Conservation (phyloP, 257 asterid species). For the Salvia hispanica region DNA sequence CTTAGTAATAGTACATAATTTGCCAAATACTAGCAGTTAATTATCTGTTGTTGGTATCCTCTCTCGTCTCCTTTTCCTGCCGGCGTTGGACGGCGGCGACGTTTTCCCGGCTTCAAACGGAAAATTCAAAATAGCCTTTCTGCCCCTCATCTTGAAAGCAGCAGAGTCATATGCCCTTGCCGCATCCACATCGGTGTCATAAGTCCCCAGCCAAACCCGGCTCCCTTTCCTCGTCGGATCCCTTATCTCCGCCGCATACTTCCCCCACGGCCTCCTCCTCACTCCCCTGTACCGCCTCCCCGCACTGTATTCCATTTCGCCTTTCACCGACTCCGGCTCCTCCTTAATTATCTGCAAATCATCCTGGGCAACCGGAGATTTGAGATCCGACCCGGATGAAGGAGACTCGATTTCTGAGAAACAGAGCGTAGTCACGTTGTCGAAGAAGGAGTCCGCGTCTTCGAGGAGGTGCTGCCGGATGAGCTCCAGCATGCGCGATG, state of each 20-base stretch:
- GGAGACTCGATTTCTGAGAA: conserved; percentile 11
- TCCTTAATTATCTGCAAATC: background rate
- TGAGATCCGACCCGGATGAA: conserved; percentile 11
- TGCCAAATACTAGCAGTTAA: background rate
- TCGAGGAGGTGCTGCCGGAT: conserved; percentile 14
- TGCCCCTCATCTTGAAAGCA: conserved; percentile 83
- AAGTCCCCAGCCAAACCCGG: conserved; percentile 88
- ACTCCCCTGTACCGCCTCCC: conserved; percentile 68
- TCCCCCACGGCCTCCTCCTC: conserved; percentile 91
- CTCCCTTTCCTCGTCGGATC: conserved; percentile 75
- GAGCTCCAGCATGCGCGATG: conserved; percentile 11
- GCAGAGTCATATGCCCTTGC: conserved; percentile 91
- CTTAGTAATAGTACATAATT: no score
- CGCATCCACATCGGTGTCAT: conserved; percentile 62
- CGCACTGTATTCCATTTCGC: background rate
- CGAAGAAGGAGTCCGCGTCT: conserved; percentile 2
- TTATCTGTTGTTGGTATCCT: background rate
- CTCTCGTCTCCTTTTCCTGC: conserved; percentile 57
- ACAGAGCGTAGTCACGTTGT: background rate
- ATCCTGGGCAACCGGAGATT: background rate
- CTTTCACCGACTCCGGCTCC: background rate
- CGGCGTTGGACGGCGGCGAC: conserved; percentile 46
- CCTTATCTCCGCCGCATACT: conserved; percentile 85
- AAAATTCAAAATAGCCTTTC: conserved; percentile 73
- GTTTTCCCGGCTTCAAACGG: conserved; percentile 78